Conservation (phyloP, 805 yeast species). For the Hanseniaspora mollemarum region DNA sequence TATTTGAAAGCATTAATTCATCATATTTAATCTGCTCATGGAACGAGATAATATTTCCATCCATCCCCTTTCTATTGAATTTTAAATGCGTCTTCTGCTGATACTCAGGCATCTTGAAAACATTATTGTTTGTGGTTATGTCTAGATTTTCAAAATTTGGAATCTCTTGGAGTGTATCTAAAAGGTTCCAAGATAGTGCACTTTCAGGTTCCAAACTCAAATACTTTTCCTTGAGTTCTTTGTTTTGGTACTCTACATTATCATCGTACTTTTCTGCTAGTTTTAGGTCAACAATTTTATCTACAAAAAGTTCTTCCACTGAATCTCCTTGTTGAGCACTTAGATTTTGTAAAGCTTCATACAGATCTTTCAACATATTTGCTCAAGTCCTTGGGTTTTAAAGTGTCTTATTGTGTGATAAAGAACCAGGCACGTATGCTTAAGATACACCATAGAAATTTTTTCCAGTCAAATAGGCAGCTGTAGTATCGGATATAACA, state of each 20-base stretch:
- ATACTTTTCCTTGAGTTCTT: slow-evolving; percentile 32
- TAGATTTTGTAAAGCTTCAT: slow-evolving; percentile 7
- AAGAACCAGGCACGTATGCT: no score
- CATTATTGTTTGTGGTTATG: slow-evolving; percentile 18
- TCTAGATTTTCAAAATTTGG: slow-evolving; percentile 36
- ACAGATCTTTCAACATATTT: slow-evolving; percentile 3
- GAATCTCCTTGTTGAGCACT: slow-evolving; percentile 1
- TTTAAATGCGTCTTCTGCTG: slow-evolving; percentile 53
- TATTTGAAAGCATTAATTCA: slow-evolving; percentile 38
- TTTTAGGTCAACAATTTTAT: slow-evolving; percentile 33
- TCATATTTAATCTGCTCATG: slow-evolving; percentile 49
- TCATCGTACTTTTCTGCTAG: slow-evolving; percentile 14
- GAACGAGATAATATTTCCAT: slow-evolving; percentile 53
- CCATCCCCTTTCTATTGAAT: slow-evolving; percentile 63
- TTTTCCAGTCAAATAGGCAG: not conserved
- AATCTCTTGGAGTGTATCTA: slow-evolving; percentile 53
- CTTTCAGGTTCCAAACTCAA: slow-evolving; percentile 48
- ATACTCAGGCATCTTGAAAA: slow-evolving; percentile 39
- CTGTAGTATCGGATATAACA: not conserved
- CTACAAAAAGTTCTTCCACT: slow-evolving; percentile 34
- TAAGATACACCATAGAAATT: not conserved
- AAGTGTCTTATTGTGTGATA: no score
- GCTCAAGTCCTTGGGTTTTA: not conserved
- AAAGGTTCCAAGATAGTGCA: slow-evolving; percentile 52
- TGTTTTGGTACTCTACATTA: slow-evolving; percentile 17